Conservation (phyloP, 2,329 filamentous ascomycete genomes). For the Teratosphaeriaceae sp. region DNA sequence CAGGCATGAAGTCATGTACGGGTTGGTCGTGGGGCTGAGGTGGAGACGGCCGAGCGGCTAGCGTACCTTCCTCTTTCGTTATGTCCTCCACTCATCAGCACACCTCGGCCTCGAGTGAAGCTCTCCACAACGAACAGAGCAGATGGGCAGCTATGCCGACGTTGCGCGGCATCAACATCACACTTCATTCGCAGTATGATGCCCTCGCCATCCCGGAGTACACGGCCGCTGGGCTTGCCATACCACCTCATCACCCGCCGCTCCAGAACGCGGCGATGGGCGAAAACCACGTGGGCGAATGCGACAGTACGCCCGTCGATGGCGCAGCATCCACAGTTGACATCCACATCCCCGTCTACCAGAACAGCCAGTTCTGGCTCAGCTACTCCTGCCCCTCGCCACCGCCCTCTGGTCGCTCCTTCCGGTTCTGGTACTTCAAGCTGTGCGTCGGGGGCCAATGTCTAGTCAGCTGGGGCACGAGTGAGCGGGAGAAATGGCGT, state of each 20-base stretch:
- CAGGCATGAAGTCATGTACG: too few species aligned
- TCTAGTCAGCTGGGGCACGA: constrained; percentile 39
- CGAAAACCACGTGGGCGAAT: constrained; percentile 2
- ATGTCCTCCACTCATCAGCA: not conserved
- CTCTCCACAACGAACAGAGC: not conserved
- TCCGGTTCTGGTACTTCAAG: constrained; percentile 39
- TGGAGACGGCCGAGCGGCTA: too few species aligned
- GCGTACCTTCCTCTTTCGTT: constrained; percentile 1
- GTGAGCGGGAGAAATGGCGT: constrained; percentile 34
- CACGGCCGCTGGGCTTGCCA: too few species aligned
- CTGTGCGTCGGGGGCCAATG: constrained; percentile 34
- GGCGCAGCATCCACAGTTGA: constrained; percentile 16
- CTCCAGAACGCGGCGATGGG: constrained; percentile 7
- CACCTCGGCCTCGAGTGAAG: not conserved
- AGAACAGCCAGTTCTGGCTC: constrained; percentile 39
- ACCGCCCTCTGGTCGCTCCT: constrained; percentile 13
- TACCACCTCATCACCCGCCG: too few species aligned
- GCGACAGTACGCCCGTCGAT: too few species aligned
- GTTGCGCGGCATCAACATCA: constrained; percentile 33
- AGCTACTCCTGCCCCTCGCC: constrained; percentile 25
- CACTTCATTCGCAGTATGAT: constrained; percentile 37
- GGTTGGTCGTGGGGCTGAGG: too few species aligned
- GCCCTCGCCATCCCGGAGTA: constrained; percentile 35
- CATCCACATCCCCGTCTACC: constrained; percentile 30
- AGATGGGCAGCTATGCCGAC: constrained; percentile 22